These are phyloP conservation scores for Chlorella sp. DNA, from an alignment of 139 green algal genomes.

Conservation along the genomic window DNA sequence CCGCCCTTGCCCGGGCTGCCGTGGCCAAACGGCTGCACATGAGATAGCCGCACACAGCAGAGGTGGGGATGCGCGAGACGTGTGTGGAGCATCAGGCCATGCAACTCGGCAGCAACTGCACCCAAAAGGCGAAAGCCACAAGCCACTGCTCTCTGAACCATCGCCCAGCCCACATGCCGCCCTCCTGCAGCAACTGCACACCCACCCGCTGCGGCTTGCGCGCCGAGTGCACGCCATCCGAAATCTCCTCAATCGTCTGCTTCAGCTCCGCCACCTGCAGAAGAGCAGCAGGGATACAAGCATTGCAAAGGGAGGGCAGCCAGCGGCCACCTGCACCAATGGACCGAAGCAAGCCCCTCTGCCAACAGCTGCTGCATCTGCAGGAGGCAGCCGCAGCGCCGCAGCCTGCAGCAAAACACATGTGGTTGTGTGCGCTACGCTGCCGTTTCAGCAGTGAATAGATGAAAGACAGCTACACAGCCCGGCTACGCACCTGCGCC, in stretches of 20 bases:
- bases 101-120: background rate
- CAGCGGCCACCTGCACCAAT: too few species aligned
- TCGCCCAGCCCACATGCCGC: background rate
- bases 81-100: too few species aligned
- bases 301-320: background rate
- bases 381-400: background rate
- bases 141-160: background rate
- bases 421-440: too few species aligned
- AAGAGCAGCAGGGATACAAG: background rate
- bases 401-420: too few species aligned
- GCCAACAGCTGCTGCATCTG: background rate
- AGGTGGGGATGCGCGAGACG: too few species aligned
- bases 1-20: background rate
- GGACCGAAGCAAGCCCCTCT: too few species aligned
- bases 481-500: background rate
- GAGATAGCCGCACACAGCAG: too few species aligned
- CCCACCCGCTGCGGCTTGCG: conserved; percentile 40
- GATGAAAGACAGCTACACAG: background rate
- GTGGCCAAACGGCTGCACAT: conserved; percentile 1
- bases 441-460: too few species aligned
- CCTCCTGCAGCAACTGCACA: background rate
- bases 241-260: conserved; percentile 65
- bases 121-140: too few species aligned
- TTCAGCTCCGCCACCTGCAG: conserved; percentile 68
- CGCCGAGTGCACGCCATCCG: conserved; percentile 64